phyloP scores from a whole-genome alignment of 116 monocot species.

The Trichopus zeylanicus region DNA sequence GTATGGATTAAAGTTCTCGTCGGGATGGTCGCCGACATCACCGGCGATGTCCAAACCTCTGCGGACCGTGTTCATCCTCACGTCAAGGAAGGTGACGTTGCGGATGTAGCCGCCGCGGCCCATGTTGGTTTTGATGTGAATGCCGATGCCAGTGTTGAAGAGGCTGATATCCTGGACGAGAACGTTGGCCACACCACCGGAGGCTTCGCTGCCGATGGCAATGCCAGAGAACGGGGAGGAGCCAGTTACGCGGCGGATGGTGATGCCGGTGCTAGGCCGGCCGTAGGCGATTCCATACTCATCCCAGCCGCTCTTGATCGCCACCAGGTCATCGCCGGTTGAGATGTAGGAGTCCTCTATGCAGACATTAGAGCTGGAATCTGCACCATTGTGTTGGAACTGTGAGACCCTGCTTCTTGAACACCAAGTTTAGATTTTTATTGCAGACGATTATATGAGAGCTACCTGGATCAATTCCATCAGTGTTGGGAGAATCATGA shows the following conservation, averaged over 20 bases:
- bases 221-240: slow-evolving; percentile 52
- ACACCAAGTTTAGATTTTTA: background rate
- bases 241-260: slow-evolving; percentile 38
- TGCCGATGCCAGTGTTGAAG: slow-evolving; percentile 38
- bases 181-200: slow-evolving; percentile 53
- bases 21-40: slow-evolving; percentile 48
- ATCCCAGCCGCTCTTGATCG: slow-evolving; percentile 75
- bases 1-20: slow-evolving; percentile 28
- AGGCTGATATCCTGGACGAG: slow-evolving; percentile 37
- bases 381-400: slow-evolving; percentile 14
- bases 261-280: slow-evolving; percentile 39
- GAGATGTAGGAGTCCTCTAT: slow-evolving; percentile 66
- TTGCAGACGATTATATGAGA: background rate
- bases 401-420: background rate
- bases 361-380: slow-evolving; percentile 64
- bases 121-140: slow-evolving; percentile 56
- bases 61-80: slow-evolving; percentile 31
- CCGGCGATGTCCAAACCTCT: slow-evolving; percentile 49
- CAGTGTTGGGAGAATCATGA: slow-evolving; percentile 51
- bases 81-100: slow-evolving; percentile 35
- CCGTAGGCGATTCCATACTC: slow-evolving; percentile 65
- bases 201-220: slow-evolving; percentile 63
- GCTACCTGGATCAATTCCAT: slow-evolving; percentile 63
- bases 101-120: slow-evolving; percentile 60
- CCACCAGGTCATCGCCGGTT: slow-evolving; percentile 64